Evolutionary conservation across 345 rosid genomes (phyloP).

Genomic region (Angophora floribunda): DNA sequence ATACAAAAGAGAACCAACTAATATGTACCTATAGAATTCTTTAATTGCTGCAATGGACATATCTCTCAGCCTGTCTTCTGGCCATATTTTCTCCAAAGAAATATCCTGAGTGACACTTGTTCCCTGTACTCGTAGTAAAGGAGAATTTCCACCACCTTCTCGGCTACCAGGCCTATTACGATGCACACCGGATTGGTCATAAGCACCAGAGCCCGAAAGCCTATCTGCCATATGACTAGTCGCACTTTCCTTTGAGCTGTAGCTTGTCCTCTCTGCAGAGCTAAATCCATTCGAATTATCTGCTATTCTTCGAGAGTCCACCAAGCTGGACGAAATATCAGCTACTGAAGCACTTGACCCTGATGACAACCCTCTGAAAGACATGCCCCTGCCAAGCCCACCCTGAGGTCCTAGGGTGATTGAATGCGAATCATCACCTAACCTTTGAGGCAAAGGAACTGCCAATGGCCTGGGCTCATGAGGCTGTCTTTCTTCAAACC

Average conservation of each 20-base stretch:
- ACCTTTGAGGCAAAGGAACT: constrained; percentile 69
- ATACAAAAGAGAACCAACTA: neutral
- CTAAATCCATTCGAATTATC: constrained; percentile 52
- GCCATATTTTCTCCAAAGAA: constrained; percentile 35
- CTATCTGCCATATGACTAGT: constrained; percentile 42
- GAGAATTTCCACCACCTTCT: constrained; percentile 26
- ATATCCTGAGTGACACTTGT: constrained; percentile 22
- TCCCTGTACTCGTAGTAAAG: constrained; percentile 30
- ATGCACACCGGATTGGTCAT: constrained; percentile 36
- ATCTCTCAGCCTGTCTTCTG: constrained; percentile 51
- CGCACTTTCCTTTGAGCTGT: constrained; percentile 30
- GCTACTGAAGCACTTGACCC: constrained; percentile 18
- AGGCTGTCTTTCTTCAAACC: constrained; percentile 61
- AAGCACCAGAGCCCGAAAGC: constrained; percentile 29
- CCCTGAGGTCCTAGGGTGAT: constrained; percentile 97
- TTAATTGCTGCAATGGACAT: constrained; percentile 72
- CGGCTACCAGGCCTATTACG: constrained; percentile 46
- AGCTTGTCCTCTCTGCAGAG: constrained; percentile 26
- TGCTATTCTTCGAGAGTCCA: constrained; percentile 50
- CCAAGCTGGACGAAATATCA: constrained; percentile 36
- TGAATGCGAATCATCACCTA: constrained; percentile 47
- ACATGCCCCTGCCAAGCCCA: constrained; percentile 92
- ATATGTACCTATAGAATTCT: constrained; percentile 83
- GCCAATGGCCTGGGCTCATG: constrained; percentile 66
- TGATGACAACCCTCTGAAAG: constrained; percentile 50